These are phyloP conservation scores for Dissophora globulifera DNA, from an alignment of 192 early-diverging fungal genomes.

Conservation along the genomic window DNA sequence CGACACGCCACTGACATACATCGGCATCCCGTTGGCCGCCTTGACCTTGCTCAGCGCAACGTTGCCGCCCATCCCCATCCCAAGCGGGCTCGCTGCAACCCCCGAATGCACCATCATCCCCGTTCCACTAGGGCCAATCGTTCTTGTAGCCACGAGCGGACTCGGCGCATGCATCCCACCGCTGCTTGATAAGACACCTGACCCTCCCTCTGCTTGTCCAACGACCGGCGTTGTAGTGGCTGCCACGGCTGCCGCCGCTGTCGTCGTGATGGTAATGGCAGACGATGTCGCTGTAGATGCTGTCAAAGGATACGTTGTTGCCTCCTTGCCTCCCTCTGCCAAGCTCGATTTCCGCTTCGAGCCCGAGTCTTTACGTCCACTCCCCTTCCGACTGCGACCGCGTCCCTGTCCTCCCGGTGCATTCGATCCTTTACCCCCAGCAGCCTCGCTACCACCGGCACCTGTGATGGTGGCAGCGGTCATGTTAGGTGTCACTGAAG, in stretches of 20 bases:
- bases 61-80: too few species aligned
- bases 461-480: constrained; percentile 7
- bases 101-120: background rate
- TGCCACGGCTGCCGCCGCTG: background rate
- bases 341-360: constrained; percentile 27
- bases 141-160: background rate
- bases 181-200: background rate
- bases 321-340: background rate
- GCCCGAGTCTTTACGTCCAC: constrained; percentile 26
- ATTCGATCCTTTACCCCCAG: background rate
- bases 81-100: too few species aligned
- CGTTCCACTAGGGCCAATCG: background rate
- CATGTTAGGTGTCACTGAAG: constrained; percentile 35
- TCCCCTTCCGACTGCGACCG: constrained; percentile 18
- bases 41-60: too few species aligned
- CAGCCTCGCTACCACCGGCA: background rate
- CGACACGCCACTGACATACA: too few species aligned
- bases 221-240: background rate
- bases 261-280: too few species aligned
- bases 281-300: too few species aligned
- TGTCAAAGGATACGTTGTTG: too few species aligned
- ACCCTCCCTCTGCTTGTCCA: background rate
- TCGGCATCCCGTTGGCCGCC: too few species aligned
- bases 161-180: background rate
- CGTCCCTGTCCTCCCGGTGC: background rate